Evolutionary conservation across 768 basidiomycete species (phyloP).

Genomic region (Tylopilus sp.): DNA sequence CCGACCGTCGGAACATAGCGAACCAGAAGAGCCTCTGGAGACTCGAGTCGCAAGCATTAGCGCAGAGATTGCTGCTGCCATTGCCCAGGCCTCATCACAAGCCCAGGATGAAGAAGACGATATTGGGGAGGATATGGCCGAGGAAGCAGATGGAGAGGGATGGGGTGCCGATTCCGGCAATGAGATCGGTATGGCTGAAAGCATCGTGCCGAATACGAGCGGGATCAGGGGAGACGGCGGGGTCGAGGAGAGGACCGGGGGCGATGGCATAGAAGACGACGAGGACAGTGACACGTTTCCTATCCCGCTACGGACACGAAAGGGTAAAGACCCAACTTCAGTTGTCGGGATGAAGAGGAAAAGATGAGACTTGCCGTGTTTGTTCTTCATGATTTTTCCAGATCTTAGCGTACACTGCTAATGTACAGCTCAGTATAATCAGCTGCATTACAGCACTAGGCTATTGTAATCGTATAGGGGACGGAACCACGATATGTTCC

Average conservation of each 20-base stretch:
- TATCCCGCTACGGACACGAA: constrained; percentile 66
- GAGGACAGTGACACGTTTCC: constrained; percentile 72
- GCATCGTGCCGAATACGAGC: constrained; percentile 58
- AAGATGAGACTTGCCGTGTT: constrained; percentile 40
- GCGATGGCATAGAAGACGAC: constrained; percentile 46
- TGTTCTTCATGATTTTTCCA: background rate
- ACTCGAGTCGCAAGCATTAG: constrained; percentile 73
- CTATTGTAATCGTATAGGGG: background rate
- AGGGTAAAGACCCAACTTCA: constrained; percentile 50
- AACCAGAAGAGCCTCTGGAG: constrained; percentile 47
- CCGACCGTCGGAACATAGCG: constrained; percentile 30
- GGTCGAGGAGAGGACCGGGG: constrained; percentile 16
- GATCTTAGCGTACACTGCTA: constrained; percentile 15
- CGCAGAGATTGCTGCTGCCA: constrained; percentile 75
- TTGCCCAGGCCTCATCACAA: constrained; percentile 68
- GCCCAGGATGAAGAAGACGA: constrained; percentile 58
- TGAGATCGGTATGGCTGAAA: constrained; percentile 47
- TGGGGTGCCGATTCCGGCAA: constrained; percentile 46
- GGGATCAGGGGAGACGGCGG: constrained; percentile 49
- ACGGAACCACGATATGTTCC: constrained; percentile 15
- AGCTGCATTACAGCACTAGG: no score
- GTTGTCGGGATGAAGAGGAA: constrained; percentile 60
- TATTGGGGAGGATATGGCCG: constrained; percentile 35
- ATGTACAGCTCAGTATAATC: constrained; percentile 18
- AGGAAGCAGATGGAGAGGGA: constrained; percentile 40